Evolutionary conservation across 208 protist genomes (phyloP), one percentile per base, ranked within the genome.

Genomic region (Acanthamoeba sp.): DNA sequence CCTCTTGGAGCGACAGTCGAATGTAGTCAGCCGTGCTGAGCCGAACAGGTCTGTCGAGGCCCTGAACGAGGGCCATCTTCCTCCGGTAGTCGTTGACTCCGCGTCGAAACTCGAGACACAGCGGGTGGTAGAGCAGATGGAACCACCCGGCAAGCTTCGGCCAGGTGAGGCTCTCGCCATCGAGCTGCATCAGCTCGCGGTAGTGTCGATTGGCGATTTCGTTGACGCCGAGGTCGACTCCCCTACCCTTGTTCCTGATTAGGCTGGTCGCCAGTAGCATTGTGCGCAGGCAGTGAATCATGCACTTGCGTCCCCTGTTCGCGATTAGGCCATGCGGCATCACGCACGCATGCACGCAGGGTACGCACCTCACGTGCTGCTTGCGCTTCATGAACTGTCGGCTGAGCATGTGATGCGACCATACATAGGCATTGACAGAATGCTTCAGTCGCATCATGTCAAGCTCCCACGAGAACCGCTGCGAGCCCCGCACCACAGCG

Each of bases 321-420:
- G 16, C 12, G 12, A 12, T 27, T 27, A 62, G 55, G 55, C 22
- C 22, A 12, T 27, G 55, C 22, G 55, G n/a, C 48, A 20, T 18
- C 48, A 52, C 16, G 20, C 10, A 22, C 16, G 48, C n/a, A n/a
- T n/a, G 1, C 48, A 12, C 48, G 0, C 4, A 62, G 20, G 55
- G 16, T 16, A 52, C 48, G 48, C 48, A 78, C 66, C 66, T 78
- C 29, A 78, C 6, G 34, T 78, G 66, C 1, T 78, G 29, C 66
- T 78, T 78, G 29, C 66, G 66, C n/a, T 42, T 78, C 66, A 78
- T 78, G 66, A 40, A 78, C 66, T 78, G 29, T 27, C 36, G 29
- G 22, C 66, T 38, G 66, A 78, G 66, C 66, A 78, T 78, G 66
- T 78, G 66, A 32, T 78, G 66, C 24, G 66, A 78, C 66, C 66